phyloP scores from a whole-genome alignment of 768 basidiomycete species.

The Naganishia antarctica region DNA sequence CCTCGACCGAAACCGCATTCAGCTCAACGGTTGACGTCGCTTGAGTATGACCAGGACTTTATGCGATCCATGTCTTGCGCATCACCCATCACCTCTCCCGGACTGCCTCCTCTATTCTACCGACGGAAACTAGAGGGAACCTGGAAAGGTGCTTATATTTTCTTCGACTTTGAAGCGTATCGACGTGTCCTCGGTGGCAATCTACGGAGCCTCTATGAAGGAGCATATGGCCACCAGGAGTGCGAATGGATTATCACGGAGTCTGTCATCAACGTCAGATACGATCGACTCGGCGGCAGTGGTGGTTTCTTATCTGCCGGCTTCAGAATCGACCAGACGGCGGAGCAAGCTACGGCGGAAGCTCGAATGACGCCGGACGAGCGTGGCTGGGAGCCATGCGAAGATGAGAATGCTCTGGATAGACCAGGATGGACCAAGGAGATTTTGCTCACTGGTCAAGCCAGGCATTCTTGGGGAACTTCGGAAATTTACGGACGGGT shows the following conservation, averaged over 20 bases:
- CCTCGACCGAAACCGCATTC: slow-evolving; percentile 25
- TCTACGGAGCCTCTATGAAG: slow-evolving; percentile 42
- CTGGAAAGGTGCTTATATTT: slow-evolving; percentile 45
- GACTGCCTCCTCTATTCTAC: slow-evolving; percentile 38
- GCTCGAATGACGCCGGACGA: slow-evolving; percentile 34
- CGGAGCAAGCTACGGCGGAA: slow-evolving; percentile 31
- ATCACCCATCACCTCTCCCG: slow-evolving; percentile 40
- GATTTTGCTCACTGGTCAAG: slow-evolving; percentile 40
- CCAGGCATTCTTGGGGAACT: slow-evolving; percentile 41
- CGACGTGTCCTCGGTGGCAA: slow-evolving; percentile 38
- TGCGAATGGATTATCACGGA: slow-evolving; percentile 40
- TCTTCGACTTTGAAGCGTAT: slow-evolving; percentile 43
- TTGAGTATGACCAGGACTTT: slow-evolving; percentile 42
- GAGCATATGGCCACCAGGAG: slow-evolving; percentile 39
- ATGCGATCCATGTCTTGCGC: slow-evolving; percentile 41
- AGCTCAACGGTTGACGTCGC: slow-evolving; percentile 30
- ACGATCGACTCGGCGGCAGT: slow-evolving; percentile 41
- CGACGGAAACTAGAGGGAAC: slow-evolving; percentile 36
- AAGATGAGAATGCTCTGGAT: slow-evolving; percentile 34
- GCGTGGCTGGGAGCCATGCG: slow-evolving; percentile 38
- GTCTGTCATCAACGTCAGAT: slow-evolving; percentile 39
- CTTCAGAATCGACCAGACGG: slow-evolving; percentile 29
- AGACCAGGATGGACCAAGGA: slow-evolving; percentile 48
- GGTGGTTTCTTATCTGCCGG: slow-evolving; percentile 40
- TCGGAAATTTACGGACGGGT: slow-evolving; percentile 40